These are phyloP conservation scores for Gaertneriomyces semiglobifer DNA, from an alignment of 192 early-diverging fungal species.

Conservation along the genomic window DNA sequence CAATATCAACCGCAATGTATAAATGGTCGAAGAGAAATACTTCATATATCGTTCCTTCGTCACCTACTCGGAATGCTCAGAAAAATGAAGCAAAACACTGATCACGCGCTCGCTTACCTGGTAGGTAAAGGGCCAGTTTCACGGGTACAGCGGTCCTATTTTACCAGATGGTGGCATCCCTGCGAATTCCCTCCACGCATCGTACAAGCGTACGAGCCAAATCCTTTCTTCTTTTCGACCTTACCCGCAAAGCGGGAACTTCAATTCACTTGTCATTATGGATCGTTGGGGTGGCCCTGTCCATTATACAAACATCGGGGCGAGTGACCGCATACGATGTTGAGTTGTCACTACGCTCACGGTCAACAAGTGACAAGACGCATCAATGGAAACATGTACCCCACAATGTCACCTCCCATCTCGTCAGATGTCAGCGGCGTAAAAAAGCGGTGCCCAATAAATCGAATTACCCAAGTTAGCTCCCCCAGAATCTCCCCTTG, in stretches of 20 bases:
- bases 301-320: too few relatives aligned
- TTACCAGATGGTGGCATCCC: not conserved
- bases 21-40: not conserved
- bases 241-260: slow-evolving; percentile 1
- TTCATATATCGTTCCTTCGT: not conserved
- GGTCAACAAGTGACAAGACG: too few relatives aligned
- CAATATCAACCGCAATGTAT: slow-evolving; percentile 3
- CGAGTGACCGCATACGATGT: too few relatives aligned
- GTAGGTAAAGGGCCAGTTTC: slow-evolving; percentile 3
- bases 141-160: not conserved
- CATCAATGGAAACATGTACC: too few relatives aligned
- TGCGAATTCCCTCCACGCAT: not conserved
- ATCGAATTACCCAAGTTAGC: too few relatives aligned
- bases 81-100: not conserved
- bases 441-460: too few relatives aligned
- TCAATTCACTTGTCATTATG: not conserved
- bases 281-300: too few relatives aligned
- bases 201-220: not conserved
- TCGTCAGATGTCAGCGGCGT: too few relatives aligned
- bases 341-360: too few relatives aligned
- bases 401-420: too few relatives aligned
- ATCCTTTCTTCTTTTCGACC: slow-evolving; percentile 4
- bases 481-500: too few relatives aligned
- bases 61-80: slow-evolving; percentile 2
- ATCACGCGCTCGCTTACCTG: not conserved